Conservation (phyloP, 441 rosid species). For the Omphalea diandra region DNA sequence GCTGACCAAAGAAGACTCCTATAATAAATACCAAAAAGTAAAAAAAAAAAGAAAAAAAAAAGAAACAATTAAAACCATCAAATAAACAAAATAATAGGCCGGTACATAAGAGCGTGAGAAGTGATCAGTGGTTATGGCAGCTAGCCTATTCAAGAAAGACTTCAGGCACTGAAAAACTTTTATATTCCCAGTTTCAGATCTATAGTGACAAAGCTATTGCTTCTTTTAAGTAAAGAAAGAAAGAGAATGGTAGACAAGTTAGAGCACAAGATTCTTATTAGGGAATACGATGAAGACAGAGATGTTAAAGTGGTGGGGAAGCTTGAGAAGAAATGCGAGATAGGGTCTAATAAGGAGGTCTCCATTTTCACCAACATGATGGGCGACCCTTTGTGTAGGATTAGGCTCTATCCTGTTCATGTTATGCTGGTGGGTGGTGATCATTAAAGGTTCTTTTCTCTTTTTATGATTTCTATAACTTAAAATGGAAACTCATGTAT, state of each 20-base stretch:
- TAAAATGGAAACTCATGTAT: not conserved
- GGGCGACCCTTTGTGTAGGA: conserved; percentile 54
- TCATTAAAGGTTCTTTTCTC: not conserved
- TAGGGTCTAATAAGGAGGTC: conserved; percentile 39
- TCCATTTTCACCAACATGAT: conserved; percentile 46
- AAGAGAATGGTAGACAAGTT: conserved; percentile 27
- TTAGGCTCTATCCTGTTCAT: conserved; percentile 49
- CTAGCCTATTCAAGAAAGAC: conserved; percentile 25
- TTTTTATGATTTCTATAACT: conserved; percentile 4
- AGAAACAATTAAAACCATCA: not conserved
- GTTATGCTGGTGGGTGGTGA: conserved; percentile 50
- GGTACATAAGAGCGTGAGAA: conserved; percentile 10
- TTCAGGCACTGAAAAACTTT: not conserved
- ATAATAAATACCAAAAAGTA: no score
- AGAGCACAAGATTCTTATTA: conserved; percentile 38
- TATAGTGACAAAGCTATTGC: not conserved
- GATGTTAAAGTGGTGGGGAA: conserved; percentile 53
- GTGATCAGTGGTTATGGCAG: conserved; percentile 10
- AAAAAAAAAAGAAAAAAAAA: not conserved
- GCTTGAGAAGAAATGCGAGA: conserved; percentile 55
- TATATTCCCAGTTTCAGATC: not conserved
- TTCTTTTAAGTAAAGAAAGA: not conserved
- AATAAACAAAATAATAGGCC: not conserved
- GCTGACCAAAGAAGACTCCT: not conserved
- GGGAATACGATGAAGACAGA: conserved; percentile 49